phyloP scores from a whole-genome alignment of 192 early-diverging fungal species.

The Podila minutissima region DNA sequence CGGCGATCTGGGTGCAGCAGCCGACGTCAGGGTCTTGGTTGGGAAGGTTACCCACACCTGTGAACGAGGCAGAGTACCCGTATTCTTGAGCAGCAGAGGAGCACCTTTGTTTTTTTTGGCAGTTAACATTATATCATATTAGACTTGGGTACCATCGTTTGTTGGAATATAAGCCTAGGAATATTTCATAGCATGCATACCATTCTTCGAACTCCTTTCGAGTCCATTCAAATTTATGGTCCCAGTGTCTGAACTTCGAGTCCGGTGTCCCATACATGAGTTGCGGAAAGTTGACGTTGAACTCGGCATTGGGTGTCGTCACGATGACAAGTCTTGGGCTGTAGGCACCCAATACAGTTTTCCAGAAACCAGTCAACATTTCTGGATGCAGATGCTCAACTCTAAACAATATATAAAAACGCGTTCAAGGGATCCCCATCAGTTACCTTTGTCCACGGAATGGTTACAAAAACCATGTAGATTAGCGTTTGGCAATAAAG shows the following conservation, averaged over 20 bases:
- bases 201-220: slow-evolving; percentile 82
- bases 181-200: slow-evolving; percentile 41
- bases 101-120: slow-evolving; percentile 48
- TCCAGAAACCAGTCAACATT: slow-evolving; percentile 67
- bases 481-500: neutral
- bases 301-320: slow-evolving; percentile 90
- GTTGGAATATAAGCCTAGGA: no score
- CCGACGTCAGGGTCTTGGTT: slow-evolving; percentile 59
- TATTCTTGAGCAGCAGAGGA: slow-evolving; percentile 60
- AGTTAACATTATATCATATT: no score
- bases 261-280: slow-evolving; percentile 77
- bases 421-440: neutral
- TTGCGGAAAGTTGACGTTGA: slow-evolving; percentile 86
- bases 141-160: no score
- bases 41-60: slow-evolving; percentile 68
- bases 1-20: slow-evolving; percentile 80
- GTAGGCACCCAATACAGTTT: slow-evolving; percentile 71
- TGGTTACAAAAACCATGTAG: neutral
- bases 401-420: slow-evolving; percentile 36
- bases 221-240: slow-evolving; percentile 99
- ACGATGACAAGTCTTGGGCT: slow-evolving; percentile 75
- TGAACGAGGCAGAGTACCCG: slow-evolving; percentile 71
- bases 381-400: slow-evolving; percentile 82
- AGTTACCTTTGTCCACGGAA: no score
- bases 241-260: slow-evolving; percentile 75